Base-by-base conservation (phyloP, 2,329 filamentous ascomycete genomes). In the Teratosphaeria viscida region DNA sequence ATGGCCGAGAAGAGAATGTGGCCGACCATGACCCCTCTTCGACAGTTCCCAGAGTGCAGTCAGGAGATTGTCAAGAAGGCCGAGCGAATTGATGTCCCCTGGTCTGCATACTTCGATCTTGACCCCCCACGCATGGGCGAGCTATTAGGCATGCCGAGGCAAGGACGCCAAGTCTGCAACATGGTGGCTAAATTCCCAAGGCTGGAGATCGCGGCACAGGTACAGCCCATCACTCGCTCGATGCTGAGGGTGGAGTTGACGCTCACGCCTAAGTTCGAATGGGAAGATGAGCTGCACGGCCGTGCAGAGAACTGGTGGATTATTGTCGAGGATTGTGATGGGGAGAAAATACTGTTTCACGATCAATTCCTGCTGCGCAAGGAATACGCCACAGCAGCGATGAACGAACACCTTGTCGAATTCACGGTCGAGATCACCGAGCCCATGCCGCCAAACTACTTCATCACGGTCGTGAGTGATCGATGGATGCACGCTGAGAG, bases 1-100 rank as follows among this genome's bases (percentile, higher is more conserved):
- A 97, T 96, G 90, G 94, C 92, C 0, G 94, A 99, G 78, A 96
- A 96, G 80, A 84, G 95, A 56, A 99, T 99, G 95, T 99, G 94
- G 94, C 92, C 92, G 14, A 97, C 92, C 5, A 99, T 97, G 94
- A 90, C 90, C 43, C 94, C 95, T 11, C 80, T 99, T 35, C 85
- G 94, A 58, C 94, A 99, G 70, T 99, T 99, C 71, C 84, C 88
- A 3, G 78, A 79, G 47, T 96, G 91, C 70, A 85, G 92, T 2
- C 81, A 85, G 49, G 92, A 97, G 60, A 89, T 97, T 57, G 79
- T 97, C 55, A 86, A 90, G 65, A 97, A 97, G 76, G 88, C 92
- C 2, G 94, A 99, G 77, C 84, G 92, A 66, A 95, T 97, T 62
- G 92, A 96, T 66, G 92, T 97, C 23, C 86, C 89, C 1, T 99